Conservation (phyloP, 805 yeast species). For the Cyberlindnera amylophila region DNA sequence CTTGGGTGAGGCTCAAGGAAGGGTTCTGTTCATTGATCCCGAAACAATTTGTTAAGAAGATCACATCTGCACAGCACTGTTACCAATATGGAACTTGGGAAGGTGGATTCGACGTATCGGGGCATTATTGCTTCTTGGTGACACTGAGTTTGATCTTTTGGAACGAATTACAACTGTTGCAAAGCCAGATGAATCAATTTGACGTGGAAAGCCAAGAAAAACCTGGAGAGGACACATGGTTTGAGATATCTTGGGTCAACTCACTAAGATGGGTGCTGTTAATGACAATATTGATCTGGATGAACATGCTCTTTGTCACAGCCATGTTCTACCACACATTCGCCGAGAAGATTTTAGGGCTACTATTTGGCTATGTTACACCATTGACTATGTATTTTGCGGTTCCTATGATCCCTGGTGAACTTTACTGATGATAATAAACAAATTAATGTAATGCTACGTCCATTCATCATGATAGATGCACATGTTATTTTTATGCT, state of each 20-base stretch:
- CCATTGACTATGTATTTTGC: constrained; percentile 41
- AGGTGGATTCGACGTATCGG: constrained; percentile 51
- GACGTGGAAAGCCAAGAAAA: constrained; percentile 9
- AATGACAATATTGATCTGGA: constrained; percentile 42
- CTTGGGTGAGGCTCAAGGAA: constrained; percentile 18
- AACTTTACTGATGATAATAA: no score
- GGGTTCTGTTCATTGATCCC: constrained; percentile 18
- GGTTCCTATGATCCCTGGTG: constrained; percentile 7
- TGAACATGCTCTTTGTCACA: constrained; percentile 62
- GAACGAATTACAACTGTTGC: constrained; percentile 29
- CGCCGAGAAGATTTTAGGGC: constrained; percentile 68
- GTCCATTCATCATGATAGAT: no score
- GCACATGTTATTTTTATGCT: no score
- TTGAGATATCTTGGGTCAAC: constrained; percentile 1
- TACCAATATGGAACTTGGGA: constrained; percentile 38
- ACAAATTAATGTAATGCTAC: no score
- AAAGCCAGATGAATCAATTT: neutral
- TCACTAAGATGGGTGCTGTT: constrained; percentile 16
- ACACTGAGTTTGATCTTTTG: constrained; percentile 41
- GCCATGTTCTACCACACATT: constrained; percentile 79
- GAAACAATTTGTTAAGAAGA: constrained; percentile 8
- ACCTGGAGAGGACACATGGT: constrained; percentile 3
- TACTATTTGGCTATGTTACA: constrained; percentile 56
- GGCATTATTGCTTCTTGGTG: constrained; percentile 45
- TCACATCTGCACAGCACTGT: constrained; percentile 33